Percentiles rank a stretch among this genome's conserved stretches.
phyloP scores from a whole-genome alignment of 192 early-diverging fungal species.

The Gaertneriomyces sp. region DNA sequence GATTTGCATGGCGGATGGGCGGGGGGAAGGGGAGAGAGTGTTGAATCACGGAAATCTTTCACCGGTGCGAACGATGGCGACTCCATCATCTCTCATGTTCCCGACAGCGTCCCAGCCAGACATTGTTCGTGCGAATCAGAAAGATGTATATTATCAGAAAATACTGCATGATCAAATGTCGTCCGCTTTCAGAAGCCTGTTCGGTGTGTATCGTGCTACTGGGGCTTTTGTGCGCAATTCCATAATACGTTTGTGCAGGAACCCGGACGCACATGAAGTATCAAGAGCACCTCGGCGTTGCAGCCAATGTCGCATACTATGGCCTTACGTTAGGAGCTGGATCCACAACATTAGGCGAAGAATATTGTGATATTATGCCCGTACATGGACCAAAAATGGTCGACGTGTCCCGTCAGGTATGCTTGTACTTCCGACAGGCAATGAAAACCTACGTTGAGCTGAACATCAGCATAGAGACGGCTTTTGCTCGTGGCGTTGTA shows the following conservation, averaged over 20 bases:
- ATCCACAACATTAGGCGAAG: slow-evolving; percentile 88
- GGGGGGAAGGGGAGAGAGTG: no score
- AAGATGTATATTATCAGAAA: slow-evolving; percentile 80
- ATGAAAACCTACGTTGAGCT: neutral
- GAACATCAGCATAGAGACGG: no score
- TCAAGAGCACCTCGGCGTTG: slow-evolving; percentile 58
- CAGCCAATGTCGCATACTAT: slow-evolving; percentile 69
- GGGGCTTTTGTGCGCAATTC: neutral
- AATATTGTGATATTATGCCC: slow-evolving; percentile 89
- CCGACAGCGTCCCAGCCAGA: slow-evolving; percentile 76
- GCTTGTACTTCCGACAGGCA: neutral
- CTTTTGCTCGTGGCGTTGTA: no score
- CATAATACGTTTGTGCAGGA: slow-evolving; percentile 33
- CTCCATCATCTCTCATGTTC: slow-evolving; percentile 33
- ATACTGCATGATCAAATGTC: slow-evolving; percentile 61
- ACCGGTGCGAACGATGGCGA: no score
- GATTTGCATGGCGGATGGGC: no score
- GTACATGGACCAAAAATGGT: slow-evolving; percentile 6
- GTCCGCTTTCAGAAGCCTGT: slow-evolving; percentile 56
- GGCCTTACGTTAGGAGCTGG: slow-evolving; percentile 71
- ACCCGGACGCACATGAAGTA: slow-evolving; percentile 58
- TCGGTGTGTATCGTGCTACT: slow-evolving; percentile 47
- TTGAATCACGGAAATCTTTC: no score
- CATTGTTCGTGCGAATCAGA: slow-evolving; percentile 84
- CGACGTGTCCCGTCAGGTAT: neutral